Percentiles rank a stretch among this genome's conserved stretches.
Evolutionary conservation across 768 basidiomycete genomes (phyloP).

Genomic region (Mycena capillaripes): DNA sequence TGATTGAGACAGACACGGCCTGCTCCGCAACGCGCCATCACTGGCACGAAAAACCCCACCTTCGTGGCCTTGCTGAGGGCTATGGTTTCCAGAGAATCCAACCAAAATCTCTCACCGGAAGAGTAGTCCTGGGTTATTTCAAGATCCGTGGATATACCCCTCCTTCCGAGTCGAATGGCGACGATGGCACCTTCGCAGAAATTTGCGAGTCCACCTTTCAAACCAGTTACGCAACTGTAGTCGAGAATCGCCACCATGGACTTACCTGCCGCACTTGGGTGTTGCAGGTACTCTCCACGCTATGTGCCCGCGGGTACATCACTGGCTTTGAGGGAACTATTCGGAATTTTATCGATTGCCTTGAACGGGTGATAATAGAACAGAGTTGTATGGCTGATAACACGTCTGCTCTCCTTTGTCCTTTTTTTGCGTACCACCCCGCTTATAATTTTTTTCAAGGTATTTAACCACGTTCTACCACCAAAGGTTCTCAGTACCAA

Average conservation of each 20-base stretch:
- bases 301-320: slow-evolving; percentile 34
- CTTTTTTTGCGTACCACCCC: too few species aligned
- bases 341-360: slow-evolving; percentile 26
- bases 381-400: slow-evolving; percentile 23
- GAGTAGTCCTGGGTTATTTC: slow-evolving; percentile 42
- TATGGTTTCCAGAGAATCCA: slow-evolving; percentile 37
- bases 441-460: too few species aligned
- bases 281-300: slow-evolving; percentile 33
- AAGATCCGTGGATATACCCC: slow-evolving; percentile 31
- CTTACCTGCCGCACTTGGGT: slow-evolving; percentile 43
- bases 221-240: slow-evolving; percentile 38
- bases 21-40: slow-evolving; percentile 39
- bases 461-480: slow-evolving; percentile 25
- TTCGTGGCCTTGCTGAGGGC: slow-evolving; percentile 29
- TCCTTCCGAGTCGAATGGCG: too few species aligned
- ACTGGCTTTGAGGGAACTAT: slow-evolving; percentile 22
- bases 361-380: slow-evolving; percentile 27
- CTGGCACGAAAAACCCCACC: slow-evolving; percentile 36
- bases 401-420: too few species aligned
- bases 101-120: slow-evolving; percentile 35
- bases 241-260: slow-evolving; percentile 34
- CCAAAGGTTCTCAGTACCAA: neutral
- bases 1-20: slow-evolving; percentile 31
- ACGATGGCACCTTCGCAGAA: slow-evolving; percentile 16
- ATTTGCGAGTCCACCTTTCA: slow-evolving; percentile 34